These are phyloP conservation scores for Pseudevernia furfuracea DNA, from an alignment of 495 filamentous ascomycete genomes.

Conservation along the genomic window DNA sequence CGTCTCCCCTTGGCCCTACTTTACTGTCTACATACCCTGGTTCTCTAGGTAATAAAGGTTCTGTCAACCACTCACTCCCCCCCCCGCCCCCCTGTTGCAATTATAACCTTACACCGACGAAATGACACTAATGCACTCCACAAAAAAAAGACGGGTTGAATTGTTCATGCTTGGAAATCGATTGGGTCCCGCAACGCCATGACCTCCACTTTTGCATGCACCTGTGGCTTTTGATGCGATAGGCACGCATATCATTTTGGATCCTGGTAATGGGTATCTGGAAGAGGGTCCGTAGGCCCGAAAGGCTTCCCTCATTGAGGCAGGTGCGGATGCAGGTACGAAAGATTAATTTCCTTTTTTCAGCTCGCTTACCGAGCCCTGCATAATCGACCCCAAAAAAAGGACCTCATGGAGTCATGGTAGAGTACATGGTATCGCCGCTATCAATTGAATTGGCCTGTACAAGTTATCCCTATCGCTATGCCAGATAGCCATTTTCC, in stretches of 20 bases:
- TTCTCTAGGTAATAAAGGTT: no score
- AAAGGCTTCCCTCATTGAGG: background rate
- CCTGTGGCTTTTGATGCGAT: background rate
- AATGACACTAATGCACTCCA: background rate
- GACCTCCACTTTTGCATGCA: background rate
- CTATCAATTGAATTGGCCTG: background rate
- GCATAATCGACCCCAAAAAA: background rate
- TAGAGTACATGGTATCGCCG: slow-evolving; percentile 4
- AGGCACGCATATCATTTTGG: background rate
- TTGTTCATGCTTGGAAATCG: no score
- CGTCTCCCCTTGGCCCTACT: no score
- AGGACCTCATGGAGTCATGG: background rate
- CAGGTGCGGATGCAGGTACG: slow-evolving; percentile 1
- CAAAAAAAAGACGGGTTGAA: background rate
- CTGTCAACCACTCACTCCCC: no score
- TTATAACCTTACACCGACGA: no score
- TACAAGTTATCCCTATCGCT: background rate
- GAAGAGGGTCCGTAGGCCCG: background rate
- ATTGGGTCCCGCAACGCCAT: background rate
- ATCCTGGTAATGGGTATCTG: no score
- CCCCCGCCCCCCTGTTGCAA: no score
- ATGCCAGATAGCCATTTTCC: background rate
- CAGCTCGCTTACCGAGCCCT: slow-evolving; percentile 6
- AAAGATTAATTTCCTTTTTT: background rate
- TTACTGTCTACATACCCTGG: no score